Base-by-base conservation (phyloP, 106 monocot genomes). In the Platanthera zijinensis region DNA sequence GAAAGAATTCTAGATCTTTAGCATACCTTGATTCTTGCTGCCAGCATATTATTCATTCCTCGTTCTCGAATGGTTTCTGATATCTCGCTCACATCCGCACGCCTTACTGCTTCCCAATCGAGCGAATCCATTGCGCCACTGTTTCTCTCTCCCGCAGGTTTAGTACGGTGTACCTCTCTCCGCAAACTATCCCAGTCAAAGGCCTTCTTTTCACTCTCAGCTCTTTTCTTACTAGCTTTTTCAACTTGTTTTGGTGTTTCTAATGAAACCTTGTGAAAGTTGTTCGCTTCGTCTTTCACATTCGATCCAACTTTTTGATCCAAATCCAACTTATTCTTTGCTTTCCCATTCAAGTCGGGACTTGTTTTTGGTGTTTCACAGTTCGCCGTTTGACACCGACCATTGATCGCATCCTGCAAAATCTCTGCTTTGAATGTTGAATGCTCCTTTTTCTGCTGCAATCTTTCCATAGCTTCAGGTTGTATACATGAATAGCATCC, bases 31-130 rank as follows among this genome's bases (percentile, higher is more conserved):
- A 96, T 93, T 72, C 96, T 21, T 71, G 80, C 90, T 52, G 92
- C 96, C 74, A 96, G 85, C 84, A 90, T 79, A 52, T 96, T 93
- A 76, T 96, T 96, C 92, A 92, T 92, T 72, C 90, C 92, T 45
- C 90, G 83, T 83, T 87, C 92, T 69, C 89, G 81, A 77, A 96
- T 92, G 30, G 85, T 64, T 17, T 87, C 61, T 56, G 96, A 84
- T 78, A 96, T 79, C 69, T 87, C 87, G 11, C 77, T 87, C 12
- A 89, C 92, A 78, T 87, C 79, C 3, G 90, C 90, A 80, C 57
- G 25, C 32, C 87, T 87, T 46, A 96, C 48, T 75, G 90, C 92
- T 72, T 96, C 89, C 77, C 87, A 93, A 72, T 92, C 90, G 59
- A 96, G 12, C 19, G 90, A 89, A 61, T 96, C 96, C 80, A 81